These are phyloP conservation scores for Ophiostoma angusticollis DNA, from an alignment of 2,329 filamentous ascomycete genomes.

Conservation along the genomic window DNA sequence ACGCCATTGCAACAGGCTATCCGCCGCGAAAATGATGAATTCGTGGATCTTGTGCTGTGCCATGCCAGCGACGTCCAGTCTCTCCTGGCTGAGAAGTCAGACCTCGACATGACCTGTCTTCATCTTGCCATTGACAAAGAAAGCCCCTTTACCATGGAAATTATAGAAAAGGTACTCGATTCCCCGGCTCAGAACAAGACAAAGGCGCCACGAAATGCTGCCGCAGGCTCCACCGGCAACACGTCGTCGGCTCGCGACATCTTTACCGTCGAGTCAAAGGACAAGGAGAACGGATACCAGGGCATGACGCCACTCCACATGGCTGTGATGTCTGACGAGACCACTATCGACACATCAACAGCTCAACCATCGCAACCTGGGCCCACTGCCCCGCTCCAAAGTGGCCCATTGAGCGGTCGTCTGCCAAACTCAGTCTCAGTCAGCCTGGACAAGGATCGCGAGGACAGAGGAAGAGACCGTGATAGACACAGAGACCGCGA, in stretches of 20 bases:
- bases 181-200: background rate
- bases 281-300: background rate
- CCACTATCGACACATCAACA: background rate
- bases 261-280: background rate
- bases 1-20: slow-evolving; percentile 8
- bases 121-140: slow-evolving; percentile 4
- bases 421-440: background rate
- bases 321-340: background rate
- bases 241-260: background rate
- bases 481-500: too few relatives aligned
- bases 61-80: background rate
- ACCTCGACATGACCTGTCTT: slow-evolving; percentile 2
- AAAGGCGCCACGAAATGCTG: too few relatives aligned
- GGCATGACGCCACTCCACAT: slow-evolving; percentile 6
- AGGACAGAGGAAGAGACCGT: too few relatives aligned
- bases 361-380: background rate
- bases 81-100: background rate
- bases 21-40: slow-evolving; percentile 1
- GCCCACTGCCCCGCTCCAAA: background rate
- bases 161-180: background rate
- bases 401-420: background rate
- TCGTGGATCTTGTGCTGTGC: slow-evolving; percentile 4
- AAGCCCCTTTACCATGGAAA: slow-evolving; percentile 6
- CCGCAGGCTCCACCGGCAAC: background rate
- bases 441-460: background rate